A percentile compares a stretch with the other conserved stretches of the same genome.
These are phyloP conservation scores for Trypanosoma theileri DNA, from an alignment of 208 protist genomes.

Conservation along the genomic window DNA sequence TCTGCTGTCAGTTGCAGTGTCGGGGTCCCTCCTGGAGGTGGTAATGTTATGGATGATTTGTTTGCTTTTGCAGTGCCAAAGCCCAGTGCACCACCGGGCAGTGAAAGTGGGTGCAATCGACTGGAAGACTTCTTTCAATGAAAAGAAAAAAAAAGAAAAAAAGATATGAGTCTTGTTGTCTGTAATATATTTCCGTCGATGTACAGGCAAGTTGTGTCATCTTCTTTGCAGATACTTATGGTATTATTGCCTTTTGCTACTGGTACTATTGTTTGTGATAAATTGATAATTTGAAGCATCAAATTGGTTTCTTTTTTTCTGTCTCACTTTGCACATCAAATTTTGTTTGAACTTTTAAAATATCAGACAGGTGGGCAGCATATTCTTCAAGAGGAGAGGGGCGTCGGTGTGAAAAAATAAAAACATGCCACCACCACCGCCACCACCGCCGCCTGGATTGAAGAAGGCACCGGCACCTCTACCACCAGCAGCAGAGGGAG, in stretches of 20 bases:
- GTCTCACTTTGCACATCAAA: too few species aligned
- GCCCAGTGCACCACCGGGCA: neutral
- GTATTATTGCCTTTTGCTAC: too few species aligned
- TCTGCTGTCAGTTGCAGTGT: neutral
- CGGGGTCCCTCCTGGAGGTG: neutral
- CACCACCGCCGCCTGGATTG: constrained; percentile 5
- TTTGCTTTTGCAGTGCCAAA: constrained; percentile 31
- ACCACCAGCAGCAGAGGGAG: neutral
- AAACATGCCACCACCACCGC: constrained; percentile 9
- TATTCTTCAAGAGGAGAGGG: too few species aligned
- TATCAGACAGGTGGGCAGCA: too few species aligned
- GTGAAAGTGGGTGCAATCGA: constrained; percentile 7
- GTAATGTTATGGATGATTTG: constrained; percentile 44
- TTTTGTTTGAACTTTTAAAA: too few species aligned
- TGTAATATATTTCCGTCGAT: neutral
- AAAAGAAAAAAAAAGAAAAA: neutral
- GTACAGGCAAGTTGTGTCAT: too few species aligned
- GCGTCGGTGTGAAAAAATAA: too few species aligned
- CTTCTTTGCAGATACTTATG: too few species aligned
- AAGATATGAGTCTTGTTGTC: neutral
- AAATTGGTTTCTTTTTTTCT: too few species aligned
- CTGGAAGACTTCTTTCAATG: constrained; percentile 49
- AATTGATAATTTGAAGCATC: too few species aligned
- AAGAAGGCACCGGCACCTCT: neutral
- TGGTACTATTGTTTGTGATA: too few species aligned